Conservation (phyloP, 352 stramenopile species). For the Globisporangium rhizosaccharum region DNA sequence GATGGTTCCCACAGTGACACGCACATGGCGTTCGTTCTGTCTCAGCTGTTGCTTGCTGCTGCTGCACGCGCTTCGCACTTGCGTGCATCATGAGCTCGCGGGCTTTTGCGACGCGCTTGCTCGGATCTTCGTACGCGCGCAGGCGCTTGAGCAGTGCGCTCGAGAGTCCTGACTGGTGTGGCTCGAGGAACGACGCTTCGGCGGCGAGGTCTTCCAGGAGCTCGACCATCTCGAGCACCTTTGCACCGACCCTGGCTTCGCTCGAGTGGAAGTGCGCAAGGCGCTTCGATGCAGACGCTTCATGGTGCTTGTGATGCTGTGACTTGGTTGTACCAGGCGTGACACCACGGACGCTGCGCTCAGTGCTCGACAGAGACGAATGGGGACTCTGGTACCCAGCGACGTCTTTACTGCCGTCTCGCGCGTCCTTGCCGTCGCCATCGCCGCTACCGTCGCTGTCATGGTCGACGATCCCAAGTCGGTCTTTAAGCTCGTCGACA, state of each 20-base stretch:
- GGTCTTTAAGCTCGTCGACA: conserved; percentile 43
- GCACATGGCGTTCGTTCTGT: conserved; percentile 16
- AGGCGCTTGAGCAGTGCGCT: conserved; percentile 22
- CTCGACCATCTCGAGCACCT: conserved; percentile 49
- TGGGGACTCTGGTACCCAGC: too few species aligned
- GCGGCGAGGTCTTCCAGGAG: conserved; percentile 50
- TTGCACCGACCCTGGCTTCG: conserved; percentile 41
- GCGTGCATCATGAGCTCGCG: conserved; percentile 31
- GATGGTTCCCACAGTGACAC: conserved; percentile 46
- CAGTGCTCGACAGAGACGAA: too few species aligned
- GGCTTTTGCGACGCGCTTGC: conserved; percentile 42
- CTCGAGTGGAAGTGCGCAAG: conserved; percentile 43
- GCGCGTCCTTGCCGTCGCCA: not conserved
- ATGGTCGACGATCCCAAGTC: conserved; percentile 16
- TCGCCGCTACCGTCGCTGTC: conserved; percentile 4
- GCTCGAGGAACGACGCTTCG: conserved; percentile 38
- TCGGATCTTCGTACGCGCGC: conserved; percentile 29
- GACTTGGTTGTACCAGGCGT: not conserved
- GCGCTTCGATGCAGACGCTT: not conserved
- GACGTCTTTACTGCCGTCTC: too few species aligned
- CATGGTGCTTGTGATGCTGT: not conserved
- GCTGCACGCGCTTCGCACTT: not conserved
- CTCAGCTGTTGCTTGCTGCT: not conserved
- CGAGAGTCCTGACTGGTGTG: conserved; percentile 15
- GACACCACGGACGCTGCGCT: not conserved